phyloP scores from a whole-genome alignment of 1,284 basidiomycete genomes.

The Schizophyllum amplum region DNA sequence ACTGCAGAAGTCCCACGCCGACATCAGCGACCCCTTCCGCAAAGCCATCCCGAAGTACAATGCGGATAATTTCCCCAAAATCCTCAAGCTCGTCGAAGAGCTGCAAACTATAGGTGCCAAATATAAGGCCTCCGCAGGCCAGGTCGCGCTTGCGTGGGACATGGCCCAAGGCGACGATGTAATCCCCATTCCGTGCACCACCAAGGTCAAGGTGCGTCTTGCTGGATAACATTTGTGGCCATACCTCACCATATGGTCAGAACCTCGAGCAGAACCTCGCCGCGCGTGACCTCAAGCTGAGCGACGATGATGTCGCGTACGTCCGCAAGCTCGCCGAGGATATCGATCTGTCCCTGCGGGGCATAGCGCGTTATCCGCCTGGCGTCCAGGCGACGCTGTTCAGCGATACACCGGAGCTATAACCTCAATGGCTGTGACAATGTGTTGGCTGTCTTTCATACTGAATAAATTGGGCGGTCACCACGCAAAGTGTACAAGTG shows the following conservation, averaged over 20 bases:
- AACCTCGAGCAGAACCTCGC: constrained; percentile 11
- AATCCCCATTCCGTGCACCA: constrained; percentile 11
- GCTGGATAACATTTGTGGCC: no score
- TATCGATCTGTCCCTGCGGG: background rate
- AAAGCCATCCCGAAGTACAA: constrained; percentile 7
- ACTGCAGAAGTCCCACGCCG: background rate
- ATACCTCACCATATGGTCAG: background rate
- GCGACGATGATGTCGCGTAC: constrained; percentile 5
- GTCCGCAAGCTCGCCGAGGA: constrained; percentile 6
- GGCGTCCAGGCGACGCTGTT: background rate
- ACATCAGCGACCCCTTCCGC: background rate
- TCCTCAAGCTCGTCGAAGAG: constrained; percentile 43
- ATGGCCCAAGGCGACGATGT: constrained; percentile 44
- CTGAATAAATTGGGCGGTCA: no score
- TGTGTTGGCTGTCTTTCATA: no score
- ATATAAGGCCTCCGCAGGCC: constrained; percentile 42
- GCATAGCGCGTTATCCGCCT: background rate
- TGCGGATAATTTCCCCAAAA: constrained; percentile 48
- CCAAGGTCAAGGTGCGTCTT: constrained; percentile 10
- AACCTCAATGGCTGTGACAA: background rate
- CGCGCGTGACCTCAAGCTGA: constrained; percentile 3
- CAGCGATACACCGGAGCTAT: background rate
- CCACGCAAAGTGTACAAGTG: no score
- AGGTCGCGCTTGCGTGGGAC: constrained; percentile 56
- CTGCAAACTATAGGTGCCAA: constrained; percentile 35